Base-by-base conservation (phyloP, 2,329 filamentous ascomycete genomes). In the Gremmenia infestans region DNA sequence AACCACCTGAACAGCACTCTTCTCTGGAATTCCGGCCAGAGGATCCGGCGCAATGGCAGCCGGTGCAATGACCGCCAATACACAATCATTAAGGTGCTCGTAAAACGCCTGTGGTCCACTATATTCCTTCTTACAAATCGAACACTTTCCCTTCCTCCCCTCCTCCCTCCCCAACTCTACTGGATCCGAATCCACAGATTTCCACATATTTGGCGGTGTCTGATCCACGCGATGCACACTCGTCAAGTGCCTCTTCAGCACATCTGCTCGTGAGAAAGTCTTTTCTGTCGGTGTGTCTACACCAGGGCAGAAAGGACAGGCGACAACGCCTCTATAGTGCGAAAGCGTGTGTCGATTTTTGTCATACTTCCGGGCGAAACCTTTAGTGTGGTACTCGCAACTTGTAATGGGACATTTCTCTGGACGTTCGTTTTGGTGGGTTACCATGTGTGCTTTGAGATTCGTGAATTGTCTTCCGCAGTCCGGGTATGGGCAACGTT, bases 311-410 rank as follows among this genome's bases (percentile, higher is more conserved):
- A 97, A 97, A 3, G 91, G 91, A 67, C 93, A 97, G 12, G 95
- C 87, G 91, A 97, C 96, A 12, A 89, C 96, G 8, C 92, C 92
- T 72, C 96, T 95, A 77, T 97, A 97, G 69, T 97, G 93, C 2
- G 92, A 97, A 59, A 97, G 74, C 2, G 91, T 95, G 70, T 97
- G 93, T 15, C 93, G 79, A 72, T 97, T 97, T 78, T 96, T 96
- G 76, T 97, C 93, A 70, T 97, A 97, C 72, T 97, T 97, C 55
- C 92, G 82, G 2, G 92, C 92, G 68, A 97, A 97, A 0, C 92
- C 92, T 71, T 96, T 97, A 63, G 81, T 80, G 72, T 96, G 88
- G 70, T 96, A 97, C 66, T 96, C 91, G 76, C 92, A 97, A 1
- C 85, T 91, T 53, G 86, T 79, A 56, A 97, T 96, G 0, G 92